Percentiles rank a stretch among this genome's conserved stretches.
Conservation (phyloP, 1,139 yeast genomes). For the Pichia sp. region DNA sequence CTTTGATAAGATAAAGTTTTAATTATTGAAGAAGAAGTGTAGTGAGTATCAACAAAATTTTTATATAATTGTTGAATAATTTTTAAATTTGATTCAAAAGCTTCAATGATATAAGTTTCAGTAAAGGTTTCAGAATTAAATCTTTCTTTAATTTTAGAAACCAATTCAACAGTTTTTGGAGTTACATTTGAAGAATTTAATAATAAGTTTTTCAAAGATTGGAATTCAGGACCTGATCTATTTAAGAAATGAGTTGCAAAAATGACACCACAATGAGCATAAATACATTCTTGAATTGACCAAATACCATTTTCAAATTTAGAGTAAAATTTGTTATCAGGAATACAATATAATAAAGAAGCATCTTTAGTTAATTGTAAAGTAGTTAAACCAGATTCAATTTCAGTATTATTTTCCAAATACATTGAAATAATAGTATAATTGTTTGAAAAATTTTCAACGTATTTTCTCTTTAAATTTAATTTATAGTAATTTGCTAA, state of each 20-base stretch:
- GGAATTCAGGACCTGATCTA: conserved; percentile 88
- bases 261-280: conserved; percentile 90
- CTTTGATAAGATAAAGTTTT: conserved; percentile 89
- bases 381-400: conserved; percentile 64
- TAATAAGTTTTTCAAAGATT: conserved; percentile 57
- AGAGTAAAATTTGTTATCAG: conserved; percentile 74
- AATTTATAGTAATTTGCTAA: conserved; percentile 87
- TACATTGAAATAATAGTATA: conserved; percentile 83
- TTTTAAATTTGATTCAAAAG: conserved; percentile 63
- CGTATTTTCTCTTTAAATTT: conserved; percentile 81
- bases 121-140: conserved; percentile 92
- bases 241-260: conserved; percentile 92
- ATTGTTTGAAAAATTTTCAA: conserved; percentile 90
- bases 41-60: conserved; percentile 88
- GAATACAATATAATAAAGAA: conserved; percentile 84
- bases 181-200: conserved; percentile 46
- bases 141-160: conserved; percentile 78
- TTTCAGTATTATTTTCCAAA: conserved; percentile 46
- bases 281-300: conserved; percentile 89
- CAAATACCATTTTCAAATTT: conserved; percentile 70
- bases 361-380: conserved; percentile 94
- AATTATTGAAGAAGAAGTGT: conserved; percentile 55
- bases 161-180: conserved; percentile 65
- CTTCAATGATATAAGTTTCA: conserved; percentile 73
- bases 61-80: conserved; percentile 81